Conservation (phyloP, 2,329 filamentous ascomycete species). For the Aureobasidium sp. region DNA sequence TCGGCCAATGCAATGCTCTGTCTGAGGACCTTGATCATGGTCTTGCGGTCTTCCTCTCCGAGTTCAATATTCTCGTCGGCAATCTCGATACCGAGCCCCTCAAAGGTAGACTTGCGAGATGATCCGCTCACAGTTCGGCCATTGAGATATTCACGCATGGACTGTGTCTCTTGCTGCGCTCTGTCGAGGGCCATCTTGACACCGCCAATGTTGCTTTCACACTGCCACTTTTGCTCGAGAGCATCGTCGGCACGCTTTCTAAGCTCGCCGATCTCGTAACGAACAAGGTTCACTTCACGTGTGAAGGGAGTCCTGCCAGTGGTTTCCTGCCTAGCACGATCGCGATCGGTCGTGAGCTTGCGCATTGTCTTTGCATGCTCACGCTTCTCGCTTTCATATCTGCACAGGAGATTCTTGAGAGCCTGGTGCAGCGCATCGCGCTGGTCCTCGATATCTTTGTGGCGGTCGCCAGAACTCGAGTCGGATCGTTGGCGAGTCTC, state of each 20-base stretch:
- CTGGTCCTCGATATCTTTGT: conserved; percentile 91
- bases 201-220: conserved; percentile 79
- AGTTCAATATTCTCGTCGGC: conserved; percentile 12
- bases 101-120: not conserved
- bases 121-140: not conserved
- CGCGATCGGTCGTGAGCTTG: conserved; percentile 68
- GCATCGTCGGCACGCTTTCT: conserved; percentile 86
- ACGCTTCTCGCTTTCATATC: conserved; percentile 75
- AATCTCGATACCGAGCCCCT: conserved; percentile 14
- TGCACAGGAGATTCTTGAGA: conserved; percentile 73
- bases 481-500: conserved; percentile 34
- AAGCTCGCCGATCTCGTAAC: conserved; percentile 76
- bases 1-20: conserved; percentile 60
- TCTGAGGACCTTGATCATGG: conserved; percentile 58
- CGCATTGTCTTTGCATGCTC: conserved; percentile 76
- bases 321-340: conserved; percentile 55
- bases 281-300: conserved; percentile 68
- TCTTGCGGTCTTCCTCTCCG: conserved; percentile 31
- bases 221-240: conserved; percentile 91
- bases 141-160: conserved; percentile 58
- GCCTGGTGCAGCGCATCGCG: conserved; percentile 85
- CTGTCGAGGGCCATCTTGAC: conserved; percentile 96
- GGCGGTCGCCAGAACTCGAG: conserved; percentile 36
- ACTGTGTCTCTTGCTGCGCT: conserved; percentile 83
- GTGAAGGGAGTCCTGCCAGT: conserved; percentile 74